These are phyloP conservation scores for Ceratocystiopsis sp. DNA, from an alignment of 2,329 filamentous ascomycete genomes.

Conservation along the genomic window DNA sequence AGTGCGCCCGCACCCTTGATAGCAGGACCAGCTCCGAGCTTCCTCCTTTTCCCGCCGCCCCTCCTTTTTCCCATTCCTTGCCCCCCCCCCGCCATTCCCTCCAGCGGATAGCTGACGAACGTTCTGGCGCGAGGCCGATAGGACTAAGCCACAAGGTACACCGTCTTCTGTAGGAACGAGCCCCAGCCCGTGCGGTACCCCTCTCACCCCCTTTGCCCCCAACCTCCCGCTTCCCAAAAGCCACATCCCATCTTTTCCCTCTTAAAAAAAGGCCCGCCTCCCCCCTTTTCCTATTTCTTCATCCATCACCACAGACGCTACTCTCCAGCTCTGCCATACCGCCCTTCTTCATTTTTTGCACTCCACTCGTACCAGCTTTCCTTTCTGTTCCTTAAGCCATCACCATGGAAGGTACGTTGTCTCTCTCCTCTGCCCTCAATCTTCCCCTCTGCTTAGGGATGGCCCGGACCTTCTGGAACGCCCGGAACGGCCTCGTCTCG, in stretches of 20 bases:
- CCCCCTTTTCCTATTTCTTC: constrained; percentile 15
- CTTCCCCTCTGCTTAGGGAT: background rate
- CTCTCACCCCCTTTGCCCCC: constrained; percentile 4
- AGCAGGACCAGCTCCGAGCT: background rate
- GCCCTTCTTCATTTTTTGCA: constrained; percentile 15
- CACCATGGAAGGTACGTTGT: constrained; percentile 35
- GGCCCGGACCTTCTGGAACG: too few relatives aligned
- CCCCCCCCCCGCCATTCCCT: constrained; percentile 5
- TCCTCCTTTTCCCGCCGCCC: constrained; percentile 1
- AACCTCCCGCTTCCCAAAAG: constrained; percentile 7
- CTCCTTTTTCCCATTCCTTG: constrained; percentile 5
- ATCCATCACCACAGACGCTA: constrained; percentile 13
- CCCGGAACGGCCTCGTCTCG: too few relatives aligned
- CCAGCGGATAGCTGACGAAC: background rate
- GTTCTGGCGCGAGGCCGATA: too few relatives aligned
- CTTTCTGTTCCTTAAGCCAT: constrained; percentile 23
- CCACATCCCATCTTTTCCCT: constrained; percentile 1
- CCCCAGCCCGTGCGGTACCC: too few relatives aligned
- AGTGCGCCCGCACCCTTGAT: too few relatives aligned
- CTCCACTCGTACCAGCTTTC: too few relatives aligned
- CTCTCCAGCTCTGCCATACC: constrained; percentile 15
- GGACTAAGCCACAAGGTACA: too few relatives aligned
- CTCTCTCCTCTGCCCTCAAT: constrained; percentile 4
- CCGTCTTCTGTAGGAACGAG: too few relatives aligned
- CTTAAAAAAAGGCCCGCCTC: constrained; percentile 4